Percentiles rank a stretch among this genome's conserved stretches.
These are phyloP conservation scores for Arctium minus DNA, from an alignment of 129 eudicot genomes.

Conservation along the genomic window DNA sequence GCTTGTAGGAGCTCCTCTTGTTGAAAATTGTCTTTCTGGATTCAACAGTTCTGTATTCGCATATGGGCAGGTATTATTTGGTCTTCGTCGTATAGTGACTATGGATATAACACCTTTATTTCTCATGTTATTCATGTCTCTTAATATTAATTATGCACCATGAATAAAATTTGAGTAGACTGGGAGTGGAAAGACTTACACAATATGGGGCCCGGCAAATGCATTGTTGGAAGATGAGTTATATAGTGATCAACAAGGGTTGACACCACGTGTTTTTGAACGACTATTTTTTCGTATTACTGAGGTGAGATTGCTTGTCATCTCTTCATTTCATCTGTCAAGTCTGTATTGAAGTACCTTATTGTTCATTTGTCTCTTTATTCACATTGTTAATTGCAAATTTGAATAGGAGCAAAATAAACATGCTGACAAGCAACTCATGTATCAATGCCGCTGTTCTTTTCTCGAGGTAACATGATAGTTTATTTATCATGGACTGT, in stretches of 20 bases:
- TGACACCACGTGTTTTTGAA: constrained; percentile 91
- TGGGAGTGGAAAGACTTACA: constrained; percentile 95
- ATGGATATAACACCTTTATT: not conserved
- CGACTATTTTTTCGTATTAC: constrained; percentile 67
- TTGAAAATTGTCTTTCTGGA: constrained; percentile 94
- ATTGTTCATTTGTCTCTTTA: not conserved
- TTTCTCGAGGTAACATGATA: constrained; percentile 76
- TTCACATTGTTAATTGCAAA: constrained; percentile 5
- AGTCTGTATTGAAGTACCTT: not conserved
- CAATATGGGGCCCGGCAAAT: constrained; percentile 94
- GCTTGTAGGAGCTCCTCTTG: constrained; percentile 91
- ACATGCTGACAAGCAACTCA: constrained; percentile 69
- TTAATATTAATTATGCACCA: not conserved
- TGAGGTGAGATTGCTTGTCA: constrained; percentile 49
- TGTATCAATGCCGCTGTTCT: constrained; percentile 94
- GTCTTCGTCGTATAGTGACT: not conserved
- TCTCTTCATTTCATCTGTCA: not conserved
- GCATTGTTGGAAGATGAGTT: constrained; percentile 60
- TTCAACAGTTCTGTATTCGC: constrained; percentile 98
- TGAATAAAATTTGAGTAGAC: constrained; percentile 67
- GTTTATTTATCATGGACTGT: not conserved
- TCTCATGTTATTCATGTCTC: not conserved
- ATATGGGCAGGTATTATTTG: constrained; percentile 76
- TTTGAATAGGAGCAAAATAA: constrained; percentile 69
- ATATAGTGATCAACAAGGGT: constrained; percentile 71